These are phyloP conservation scores for Onygenales sp. DNA, from an alignment of 2,329 filamentous ascomycete species.

Conservation along the genomic window DNA sequence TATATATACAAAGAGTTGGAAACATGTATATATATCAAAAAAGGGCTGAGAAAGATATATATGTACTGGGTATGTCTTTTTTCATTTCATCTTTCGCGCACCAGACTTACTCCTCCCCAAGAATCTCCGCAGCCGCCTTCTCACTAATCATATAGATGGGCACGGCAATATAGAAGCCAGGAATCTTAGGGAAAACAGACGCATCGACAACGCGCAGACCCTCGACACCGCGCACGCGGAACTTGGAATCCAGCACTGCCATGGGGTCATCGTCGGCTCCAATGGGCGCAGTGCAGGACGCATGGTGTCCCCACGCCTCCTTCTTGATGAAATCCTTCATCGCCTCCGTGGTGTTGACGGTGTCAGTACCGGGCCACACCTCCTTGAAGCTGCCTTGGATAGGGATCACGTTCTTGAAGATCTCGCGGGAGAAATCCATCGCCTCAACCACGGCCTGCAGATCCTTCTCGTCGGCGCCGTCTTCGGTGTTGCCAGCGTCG, in stretches of 20 bases:
- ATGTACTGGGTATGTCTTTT: too few relatives aligned
- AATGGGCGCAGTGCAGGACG: constrained; percentile 47
- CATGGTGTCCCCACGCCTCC: constrained; percentile 50
- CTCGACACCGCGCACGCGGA: constrained; percentile 44
- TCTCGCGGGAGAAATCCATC: constrained; percentile 42
- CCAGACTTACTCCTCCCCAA: constrained; percentile 4
- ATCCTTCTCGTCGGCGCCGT: constrained; percentile 40
- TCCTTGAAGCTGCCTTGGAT: constrained; percentile 36
- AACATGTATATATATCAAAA: too few relatives aligned
- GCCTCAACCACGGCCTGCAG: constrained; percentile 47
- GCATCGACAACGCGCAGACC: constrained; percentile 52
- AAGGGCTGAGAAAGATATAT: too few relatives aligned
- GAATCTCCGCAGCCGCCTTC: constrained; percentile 50
- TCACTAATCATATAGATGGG: constrained; percentile 47
- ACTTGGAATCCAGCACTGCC: constrained; percentile 44
- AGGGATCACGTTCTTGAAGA: constrained; percentile 32
- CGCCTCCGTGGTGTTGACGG: constrained; percentile 32
- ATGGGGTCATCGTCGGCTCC: constrained; percentile 44
- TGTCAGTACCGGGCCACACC: constrained; percentile 32
- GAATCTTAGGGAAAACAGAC: constrained; percentile 43
- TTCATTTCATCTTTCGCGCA: too few relatives aligned
- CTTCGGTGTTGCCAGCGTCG: constrained; percentile 36
- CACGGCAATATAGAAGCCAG: constrained; percentile 41
- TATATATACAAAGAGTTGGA: too few relatives aligned
- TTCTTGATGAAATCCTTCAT: constrained; percentile 41